A percentile compares a stretch with the other conserved stretches of the same genome.
These are phyloP conservation scores for Silene noctiflora DNA, from an alignment of 179 eudicot species.

Conservation along the genomic window DNA sequence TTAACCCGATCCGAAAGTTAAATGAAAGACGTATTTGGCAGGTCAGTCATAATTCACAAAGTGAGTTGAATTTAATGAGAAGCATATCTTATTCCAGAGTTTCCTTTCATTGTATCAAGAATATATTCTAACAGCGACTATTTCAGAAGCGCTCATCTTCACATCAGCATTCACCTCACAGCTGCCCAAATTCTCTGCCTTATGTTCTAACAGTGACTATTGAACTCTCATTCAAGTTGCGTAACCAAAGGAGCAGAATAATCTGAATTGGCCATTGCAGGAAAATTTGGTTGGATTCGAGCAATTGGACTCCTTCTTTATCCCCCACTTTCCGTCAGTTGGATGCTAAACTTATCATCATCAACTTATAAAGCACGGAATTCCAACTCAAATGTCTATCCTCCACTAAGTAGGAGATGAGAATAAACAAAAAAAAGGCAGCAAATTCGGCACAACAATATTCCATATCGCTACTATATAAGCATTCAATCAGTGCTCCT, in stretches of 20 bases:
- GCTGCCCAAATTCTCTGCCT: conserved; percentile 9
- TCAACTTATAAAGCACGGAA: background rate
- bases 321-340: background rate
- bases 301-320: conserved; percentile 3
- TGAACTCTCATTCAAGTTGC: background rate
- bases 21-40: too few species aligned
- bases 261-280: conserved; percentile 6
- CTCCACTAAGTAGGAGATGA: background rate
- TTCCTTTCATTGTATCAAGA: conserved; percentile 7
- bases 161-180: background rate
- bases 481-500: background rate
- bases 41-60: background rate
- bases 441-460: background rate
- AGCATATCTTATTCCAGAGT: background rate
- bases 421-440: background rate
- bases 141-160: too few species aligned
- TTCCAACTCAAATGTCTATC: background rate
- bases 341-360: conserved; percentile 6
- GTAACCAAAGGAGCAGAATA: conserved; percentile 3
- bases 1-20: too few species aligned
- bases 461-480: conserved; percentile 11
- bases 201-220: too few species aligned
- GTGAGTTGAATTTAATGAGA: background rate
- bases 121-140: conserved; percentile 12
- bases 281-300: background rate